Conservation (phyloP, 257 asterid species). For the Fraxinus excelsior region DNA sequence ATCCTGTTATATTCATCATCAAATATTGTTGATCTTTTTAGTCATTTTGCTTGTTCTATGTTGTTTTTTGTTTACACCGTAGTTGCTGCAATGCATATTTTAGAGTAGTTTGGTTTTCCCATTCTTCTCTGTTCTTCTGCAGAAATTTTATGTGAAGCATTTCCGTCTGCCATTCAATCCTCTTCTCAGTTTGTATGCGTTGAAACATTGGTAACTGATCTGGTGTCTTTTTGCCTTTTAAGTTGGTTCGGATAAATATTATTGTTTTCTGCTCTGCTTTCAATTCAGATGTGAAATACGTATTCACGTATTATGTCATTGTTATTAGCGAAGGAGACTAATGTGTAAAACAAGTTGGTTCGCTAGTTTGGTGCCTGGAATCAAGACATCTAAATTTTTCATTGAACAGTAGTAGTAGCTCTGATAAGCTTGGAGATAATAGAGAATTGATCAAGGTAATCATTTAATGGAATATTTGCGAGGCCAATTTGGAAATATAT, state of each 20-base stretch:
- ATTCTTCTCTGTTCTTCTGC: not conserved
- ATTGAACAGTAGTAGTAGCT: not conserved
- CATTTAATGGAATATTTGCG: not conserved
- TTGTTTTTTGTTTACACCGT: not conserved
- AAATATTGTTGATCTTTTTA: no score
- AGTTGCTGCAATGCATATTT: not conserved
- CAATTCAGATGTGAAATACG: not conserved
- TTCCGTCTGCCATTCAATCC: not conserved
- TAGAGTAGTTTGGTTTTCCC: not conserved
- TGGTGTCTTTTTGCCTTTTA: not conserved
- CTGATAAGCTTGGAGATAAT: not conserved
- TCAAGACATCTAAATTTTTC: not conserved
- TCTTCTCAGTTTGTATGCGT: not conserved
- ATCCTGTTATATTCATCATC: no score
- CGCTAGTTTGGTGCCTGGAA: not conserved
- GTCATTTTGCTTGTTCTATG: not conserved
- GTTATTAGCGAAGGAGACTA: not conserved
- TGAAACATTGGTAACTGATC: not conserved
- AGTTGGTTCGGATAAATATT: not conserved
- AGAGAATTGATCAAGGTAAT: not conserved
- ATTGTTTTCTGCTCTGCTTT: not conserved
- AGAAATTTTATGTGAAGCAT: not conserved
- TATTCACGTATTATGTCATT: not conserved
- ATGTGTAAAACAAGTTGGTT: no score
- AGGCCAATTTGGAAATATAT: not conserved